Evolutionary conservation across 176 grass and related monocot species (phyloP).

Genomic region (Bromus sterilis): DNA sequence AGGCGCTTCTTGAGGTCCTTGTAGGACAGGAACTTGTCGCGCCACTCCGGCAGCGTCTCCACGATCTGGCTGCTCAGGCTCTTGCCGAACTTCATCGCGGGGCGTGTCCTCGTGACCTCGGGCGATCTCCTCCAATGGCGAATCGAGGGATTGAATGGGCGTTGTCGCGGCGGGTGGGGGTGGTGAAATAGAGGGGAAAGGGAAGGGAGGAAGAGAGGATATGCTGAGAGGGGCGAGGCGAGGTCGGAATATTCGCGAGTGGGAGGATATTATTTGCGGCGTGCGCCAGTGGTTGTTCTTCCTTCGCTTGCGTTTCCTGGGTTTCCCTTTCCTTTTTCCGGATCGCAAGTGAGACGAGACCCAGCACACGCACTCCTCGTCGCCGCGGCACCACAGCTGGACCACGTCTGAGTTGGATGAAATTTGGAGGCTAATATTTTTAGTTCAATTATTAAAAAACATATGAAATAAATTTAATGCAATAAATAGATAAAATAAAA

Average conservation of each 20-base stretch:
- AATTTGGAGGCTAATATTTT: not conserved
- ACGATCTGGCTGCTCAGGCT: conserved; percentile 91
- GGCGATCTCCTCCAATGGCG: not conserved
- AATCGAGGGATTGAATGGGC: not conserved
- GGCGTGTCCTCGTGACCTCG: not conserved
- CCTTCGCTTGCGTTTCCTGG: not conserved
- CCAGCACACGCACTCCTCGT: not conserved
- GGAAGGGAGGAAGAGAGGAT: not conserved
- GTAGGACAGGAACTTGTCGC: conserved; percentile 94
- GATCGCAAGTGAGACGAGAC: not conserved
- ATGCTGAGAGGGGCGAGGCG: conserved; percentile 24
- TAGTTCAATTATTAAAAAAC: too few species aligned
- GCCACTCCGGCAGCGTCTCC: conserved; percentile 97
- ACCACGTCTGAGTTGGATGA: not conserved
- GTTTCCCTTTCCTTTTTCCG: not conserved
- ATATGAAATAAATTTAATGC: too few species aligned
- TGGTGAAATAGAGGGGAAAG: conserved; percentile 23
- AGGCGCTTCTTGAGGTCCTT: conserved; percentile 96
- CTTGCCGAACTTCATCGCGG: conserved; percentile 90
- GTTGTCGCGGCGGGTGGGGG: not conserved
- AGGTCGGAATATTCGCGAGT: conserved; percentile 31
- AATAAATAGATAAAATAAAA: too few species aligned
- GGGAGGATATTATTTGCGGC: conserved; percentile 19
- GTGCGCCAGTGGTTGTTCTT: conserved; percentile 18
- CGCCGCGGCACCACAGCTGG: not conserved